Conservation (phyloP, 768 basidiomycete genomes). For the Udeniomyces megalosporus region DNA sequence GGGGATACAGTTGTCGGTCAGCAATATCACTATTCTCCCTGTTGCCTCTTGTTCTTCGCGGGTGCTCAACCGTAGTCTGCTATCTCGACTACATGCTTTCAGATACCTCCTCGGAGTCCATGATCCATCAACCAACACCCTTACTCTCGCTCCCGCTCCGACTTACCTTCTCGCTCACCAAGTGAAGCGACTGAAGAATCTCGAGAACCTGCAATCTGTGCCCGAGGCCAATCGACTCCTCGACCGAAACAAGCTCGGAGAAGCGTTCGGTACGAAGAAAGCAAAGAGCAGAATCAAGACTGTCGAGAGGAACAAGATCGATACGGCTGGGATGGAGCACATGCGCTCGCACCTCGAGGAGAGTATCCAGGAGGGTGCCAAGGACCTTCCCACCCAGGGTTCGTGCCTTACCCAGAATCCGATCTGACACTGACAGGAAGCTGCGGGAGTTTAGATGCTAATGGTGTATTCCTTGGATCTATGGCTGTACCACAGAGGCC, state of each 20-base stretch:
- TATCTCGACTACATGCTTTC: too few species aligned
- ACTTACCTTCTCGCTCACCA: constrained; percentile 50
- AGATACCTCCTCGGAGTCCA: constrained; percentile 76
- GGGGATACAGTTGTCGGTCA: constrained; percentile 10
- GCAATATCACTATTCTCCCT: not conserved
- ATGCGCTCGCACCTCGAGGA: constrained; percentile 69
- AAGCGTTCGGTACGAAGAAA: constrained; percentile 90
- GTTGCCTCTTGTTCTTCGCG: not conserved
- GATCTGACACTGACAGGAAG: not conserved
- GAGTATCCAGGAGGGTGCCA: constrained; percentile 58
- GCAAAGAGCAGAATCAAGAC: constrained; percentile 71
- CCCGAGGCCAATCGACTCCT: constrained; percentile 35
- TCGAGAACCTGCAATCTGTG: not conserved
- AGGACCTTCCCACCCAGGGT: constrained; percentile 55
- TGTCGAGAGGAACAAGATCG: constrained; percentile 74
- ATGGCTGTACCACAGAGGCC: constrained; percentile 10
- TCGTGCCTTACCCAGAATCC: too few species aligned
- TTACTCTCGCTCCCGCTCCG: constrained; percentile 48
- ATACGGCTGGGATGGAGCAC: constrained; percentile 70
- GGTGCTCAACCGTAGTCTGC: not conserved
- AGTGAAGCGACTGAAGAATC: constrained; percentile 62
- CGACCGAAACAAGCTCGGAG: constrained; percentile 63
- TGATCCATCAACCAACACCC: constrained; percentile 55
- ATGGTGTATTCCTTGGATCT: not conserved
- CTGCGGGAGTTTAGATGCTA: not conserved